These are phyloP conservation scores for Euphorbia tirucalli DNA, from an alignment of 345 rosid species.

Conservation along the genomic window DNA sequence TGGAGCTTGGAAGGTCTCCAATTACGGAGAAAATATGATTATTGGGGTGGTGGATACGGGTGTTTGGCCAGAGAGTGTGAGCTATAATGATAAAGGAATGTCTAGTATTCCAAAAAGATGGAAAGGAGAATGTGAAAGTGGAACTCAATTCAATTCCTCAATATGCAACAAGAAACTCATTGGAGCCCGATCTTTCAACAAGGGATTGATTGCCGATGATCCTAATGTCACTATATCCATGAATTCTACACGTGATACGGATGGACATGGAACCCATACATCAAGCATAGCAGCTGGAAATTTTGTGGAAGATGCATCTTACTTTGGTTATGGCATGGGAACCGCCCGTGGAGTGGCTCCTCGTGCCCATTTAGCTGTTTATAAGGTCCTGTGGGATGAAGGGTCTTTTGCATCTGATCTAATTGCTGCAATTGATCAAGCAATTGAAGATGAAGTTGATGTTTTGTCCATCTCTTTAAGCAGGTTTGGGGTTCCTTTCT, in stretches of 20 bases:
- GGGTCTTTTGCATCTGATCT: conserved; percentile 20
- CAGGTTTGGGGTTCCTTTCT: too few species aligned
- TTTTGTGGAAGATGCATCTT: conserved; percentile 26
- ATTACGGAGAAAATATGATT: conserved; percentile 15
- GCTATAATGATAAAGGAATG: conserved; percentile 35
- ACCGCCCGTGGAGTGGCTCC: conserved; percentile 26
- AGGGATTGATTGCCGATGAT: conserved; percentile 18
- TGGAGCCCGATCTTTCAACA: conserved; percentile 34
- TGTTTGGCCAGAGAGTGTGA: conserved; percentile 35
- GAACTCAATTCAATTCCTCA: conserved; percentile 27
- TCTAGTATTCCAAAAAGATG: conserved; percentile 26
- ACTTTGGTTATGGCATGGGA: conserved; percentile 30
- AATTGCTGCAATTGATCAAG: too few species aligned
- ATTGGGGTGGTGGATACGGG: conserved; percentile 35
- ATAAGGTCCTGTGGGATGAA: too few species aligned
- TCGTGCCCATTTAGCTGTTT: conserved; percentile 23
- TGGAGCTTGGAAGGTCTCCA: conserved; percentile 14
- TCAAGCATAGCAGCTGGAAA: conserved; percentile 33
- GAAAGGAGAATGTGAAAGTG: conserved; percentile 31
- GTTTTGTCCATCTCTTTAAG: too few species aligned
- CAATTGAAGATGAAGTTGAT: too few species aligned
- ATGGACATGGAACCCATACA: conserved; percentile 34
- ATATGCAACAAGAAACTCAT: conserved; percentile 33
- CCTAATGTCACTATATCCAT: conserved; percentile 15
- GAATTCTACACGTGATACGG: conserved; percentile 27